These are phyloP conservation scores for Monilinia aucupariae DNA, from an alignment of 2,329 filamentous ascomycete species.

Conservation along the genomic window DNA sequence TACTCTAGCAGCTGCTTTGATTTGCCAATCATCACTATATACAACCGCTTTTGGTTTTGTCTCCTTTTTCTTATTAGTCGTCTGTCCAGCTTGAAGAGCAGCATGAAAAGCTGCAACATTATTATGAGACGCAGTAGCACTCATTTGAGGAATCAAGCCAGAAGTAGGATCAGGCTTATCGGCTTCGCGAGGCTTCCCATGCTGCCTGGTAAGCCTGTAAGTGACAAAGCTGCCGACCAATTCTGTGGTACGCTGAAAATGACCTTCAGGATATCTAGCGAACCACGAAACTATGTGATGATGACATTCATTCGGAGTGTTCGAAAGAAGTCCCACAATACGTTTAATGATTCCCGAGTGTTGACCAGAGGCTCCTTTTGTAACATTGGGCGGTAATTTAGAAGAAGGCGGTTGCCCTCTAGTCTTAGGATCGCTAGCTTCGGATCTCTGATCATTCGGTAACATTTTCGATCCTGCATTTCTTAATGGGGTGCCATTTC, in stretches of 20 bases:
- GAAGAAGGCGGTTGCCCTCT: conserved; percentile 17
- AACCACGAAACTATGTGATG: conserved; percentile 75
- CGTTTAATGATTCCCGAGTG: conserved; percentile 84
- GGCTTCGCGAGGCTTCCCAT: conserved; percentile 56
- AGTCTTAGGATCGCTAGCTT: neutral
- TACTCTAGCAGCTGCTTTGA: conserved; percentile 72
- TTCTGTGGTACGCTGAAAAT: conserved; percentile 71
- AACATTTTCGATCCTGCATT: conserved; percentile 14
- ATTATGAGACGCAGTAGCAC: conserved; percentile 48
- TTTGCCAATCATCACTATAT: conserved; percentile 85
- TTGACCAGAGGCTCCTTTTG: conserved; percentile 46
- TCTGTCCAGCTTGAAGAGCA: conserved; percentile 73
- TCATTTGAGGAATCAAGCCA: conserved; percentile 67
- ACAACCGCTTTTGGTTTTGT: conserved; percentile 51
- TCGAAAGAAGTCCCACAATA: conserved; percentile 72
- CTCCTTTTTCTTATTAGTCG: conserved; percentile 54
- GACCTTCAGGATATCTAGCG: conserved; percentile 58
- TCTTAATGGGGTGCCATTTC: conserved; percentile 20
- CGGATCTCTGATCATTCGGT: conserved; percentile 1
- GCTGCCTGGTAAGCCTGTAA: conserved; percentile 68
- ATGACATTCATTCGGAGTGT: conserved; percentile 70
- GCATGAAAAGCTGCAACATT: conserved; percentile 47
- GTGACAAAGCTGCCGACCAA: conserved; percentile 73
- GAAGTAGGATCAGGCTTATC: conserved; percentile 55
- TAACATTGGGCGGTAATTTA: conserved; percentile 15